Conservation (phyloP, 352 stramenopile genomes). For the Blastocystis sp. region DNA sequence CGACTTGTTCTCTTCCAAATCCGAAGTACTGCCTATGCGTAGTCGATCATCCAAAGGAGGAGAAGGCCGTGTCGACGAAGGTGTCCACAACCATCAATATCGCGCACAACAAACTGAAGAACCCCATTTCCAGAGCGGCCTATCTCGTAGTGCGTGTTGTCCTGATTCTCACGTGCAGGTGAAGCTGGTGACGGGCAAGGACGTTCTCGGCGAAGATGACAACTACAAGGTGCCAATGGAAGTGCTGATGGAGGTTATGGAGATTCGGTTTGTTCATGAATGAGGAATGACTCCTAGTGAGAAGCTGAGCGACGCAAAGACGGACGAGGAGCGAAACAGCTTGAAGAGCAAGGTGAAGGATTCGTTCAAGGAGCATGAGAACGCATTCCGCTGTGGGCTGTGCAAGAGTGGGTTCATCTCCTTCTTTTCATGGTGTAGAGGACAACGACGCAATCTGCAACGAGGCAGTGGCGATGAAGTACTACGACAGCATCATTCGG, state of each 20-base stretch:
- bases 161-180: not conserved
- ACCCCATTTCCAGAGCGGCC: constrained; percentile 47
- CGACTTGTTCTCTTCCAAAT: constrained; percentile 69
- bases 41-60: constrained; percentile 32
- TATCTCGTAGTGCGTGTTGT: constrained; percentile 23
- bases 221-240: constrained; percentile 70
- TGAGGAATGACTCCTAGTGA: not conserved
- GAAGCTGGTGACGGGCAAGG: constrained; percentile 58
- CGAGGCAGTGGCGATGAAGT: constrained; percentile 66
- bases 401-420: constrained; percentile 7
- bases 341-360: constrained; percentile 5
- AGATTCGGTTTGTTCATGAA: not conserved
- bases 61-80: constrained; percentile 50
- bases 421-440: not conserved
- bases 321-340: constrained; percentile 9
- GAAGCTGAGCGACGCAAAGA: constrained; percentile 53
- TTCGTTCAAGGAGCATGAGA: constrained; percentile 62
- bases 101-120: constrained; percentile 73
- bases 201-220: constrained; percentile 55
- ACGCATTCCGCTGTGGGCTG: constrained; percentile 58
- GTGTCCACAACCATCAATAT: constrained; percentile 67
- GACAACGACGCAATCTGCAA: constrained; percentile 29
- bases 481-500: constrained; percentile 55
- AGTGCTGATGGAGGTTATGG: constrained; percentile 71
- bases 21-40: not conserved